Conservation (phyloP, 2,329 filamentous ascomycete species). For the Pyricularia grisea region DNA sequence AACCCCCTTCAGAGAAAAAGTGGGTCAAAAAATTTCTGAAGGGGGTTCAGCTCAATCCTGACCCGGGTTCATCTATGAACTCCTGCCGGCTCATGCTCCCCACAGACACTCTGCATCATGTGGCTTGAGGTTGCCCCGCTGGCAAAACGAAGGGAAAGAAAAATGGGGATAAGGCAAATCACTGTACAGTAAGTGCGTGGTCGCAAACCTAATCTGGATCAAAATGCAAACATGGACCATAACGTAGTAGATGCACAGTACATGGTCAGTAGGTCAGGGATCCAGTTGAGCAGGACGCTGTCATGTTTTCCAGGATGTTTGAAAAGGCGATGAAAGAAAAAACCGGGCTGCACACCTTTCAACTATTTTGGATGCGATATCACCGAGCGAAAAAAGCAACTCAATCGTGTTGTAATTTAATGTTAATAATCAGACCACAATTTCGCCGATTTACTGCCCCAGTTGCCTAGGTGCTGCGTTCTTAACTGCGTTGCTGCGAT, state of each 20-base stretch:
- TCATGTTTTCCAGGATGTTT: background rate
- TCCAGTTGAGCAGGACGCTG: no score
- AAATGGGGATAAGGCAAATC: background rate
- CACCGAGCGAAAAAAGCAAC: background rate
- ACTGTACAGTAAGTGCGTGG: background rate
- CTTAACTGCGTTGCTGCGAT: background rate
- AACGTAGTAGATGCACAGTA: background rate
- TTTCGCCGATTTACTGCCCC: background rate
- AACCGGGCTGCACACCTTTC: no score
- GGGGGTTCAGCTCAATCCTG: no score
- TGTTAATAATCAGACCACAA: background rate
- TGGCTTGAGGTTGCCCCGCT: background rate
- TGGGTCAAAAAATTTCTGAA: no score
- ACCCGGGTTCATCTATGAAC: no score
- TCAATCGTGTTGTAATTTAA: background rate
- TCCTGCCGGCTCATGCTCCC: background rate
- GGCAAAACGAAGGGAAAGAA: background rate
- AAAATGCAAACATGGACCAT: background rate
- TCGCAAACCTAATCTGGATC: background rate
- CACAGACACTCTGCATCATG: background rate
- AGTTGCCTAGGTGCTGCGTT: background rate
- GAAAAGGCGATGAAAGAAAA: background rate
- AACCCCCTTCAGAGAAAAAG: no score
- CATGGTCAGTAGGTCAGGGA: no score
- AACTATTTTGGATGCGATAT: no score